phyloP scores from a whole-genome alignment of 345 rosid species.

The Hibiscus mutabilis region DNA sequence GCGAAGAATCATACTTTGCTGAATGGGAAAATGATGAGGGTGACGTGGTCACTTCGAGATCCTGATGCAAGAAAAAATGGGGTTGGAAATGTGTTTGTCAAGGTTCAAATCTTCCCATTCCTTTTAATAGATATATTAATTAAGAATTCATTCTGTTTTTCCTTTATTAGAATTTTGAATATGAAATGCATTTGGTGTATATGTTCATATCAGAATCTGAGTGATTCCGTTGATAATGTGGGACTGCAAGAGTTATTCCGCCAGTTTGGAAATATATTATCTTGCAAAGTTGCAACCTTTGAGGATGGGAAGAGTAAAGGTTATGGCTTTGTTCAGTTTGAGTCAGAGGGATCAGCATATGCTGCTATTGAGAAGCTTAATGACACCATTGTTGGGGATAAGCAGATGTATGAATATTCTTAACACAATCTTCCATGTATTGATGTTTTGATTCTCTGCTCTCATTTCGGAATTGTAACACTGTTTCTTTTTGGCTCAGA shows the following conservation, averaged over 20 bases:
- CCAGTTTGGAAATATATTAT: constrained; percentile 48
- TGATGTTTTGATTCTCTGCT: neutral
- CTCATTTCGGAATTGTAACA: neutral
- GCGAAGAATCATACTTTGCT: constrained; percentile 47
- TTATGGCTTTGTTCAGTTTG: constrained; percentile 67
- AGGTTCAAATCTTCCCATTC: constrained; percentile 30
- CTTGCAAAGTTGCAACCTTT: constrained; percentile 55
- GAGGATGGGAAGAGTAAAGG: constrained; percentile 71
- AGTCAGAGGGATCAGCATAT: constrained; percentile 47
- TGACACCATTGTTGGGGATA: constrained; percentile 36
- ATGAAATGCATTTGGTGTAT: constrained; percentile 4
- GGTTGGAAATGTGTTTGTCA: constrained; percentile 63
- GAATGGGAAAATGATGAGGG: constrained; percentile 60
- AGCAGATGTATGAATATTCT: constrained; percentile 33
- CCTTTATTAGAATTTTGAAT: neutral
- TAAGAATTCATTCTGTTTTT: neutral
- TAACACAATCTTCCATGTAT: neutral
- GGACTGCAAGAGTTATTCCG: constrained; percentile 48
- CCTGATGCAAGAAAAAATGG: constrained; percentile 67
- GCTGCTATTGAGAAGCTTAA: constrained; percentile 59
- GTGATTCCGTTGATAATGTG: constrained; percentile 39
- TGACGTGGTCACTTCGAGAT: constrained; percentile 64
- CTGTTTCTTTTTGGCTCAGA: constrained; percentile 23
- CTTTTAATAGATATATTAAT: neutral
- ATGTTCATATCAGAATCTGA: constrained; percentile 39